Evolutionary conservation across 1,139 yeast species (phyloP).

Genomic region (Scheffersomyces lignicola): DNA sequence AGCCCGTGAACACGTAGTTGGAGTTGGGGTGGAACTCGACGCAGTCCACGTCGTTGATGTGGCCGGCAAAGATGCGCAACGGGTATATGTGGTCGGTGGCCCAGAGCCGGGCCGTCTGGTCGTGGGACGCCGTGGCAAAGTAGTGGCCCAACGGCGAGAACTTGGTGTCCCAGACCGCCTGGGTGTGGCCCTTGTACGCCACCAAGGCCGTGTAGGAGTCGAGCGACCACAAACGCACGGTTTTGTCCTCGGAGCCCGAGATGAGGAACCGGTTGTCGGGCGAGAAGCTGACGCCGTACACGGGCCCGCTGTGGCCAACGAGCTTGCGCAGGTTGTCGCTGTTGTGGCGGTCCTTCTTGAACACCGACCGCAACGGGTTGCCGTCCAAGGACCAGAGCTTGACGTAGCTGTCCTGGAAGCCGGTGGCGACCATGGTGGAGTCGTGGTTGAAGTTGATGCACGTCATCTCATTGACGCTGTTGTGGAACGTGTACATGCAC

Average conservation of each 20-base stretch:
- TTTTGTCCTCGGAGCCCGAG: conserved; percentile 87
- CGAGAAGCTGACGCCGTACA: conserved; percentile 84
- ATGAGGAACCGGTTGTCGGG: conserved; percentile 85
- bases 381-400: conserved; percentile 94
- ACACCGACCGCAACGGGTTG: conserved; percentile 66
- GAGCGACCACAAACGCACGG: conserved; percentile 90
- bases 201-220: conserved; percentile 90
- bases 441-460: conserved; percentile 85
- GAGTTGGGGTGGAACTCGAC: conserved; percentile 97
- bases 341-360: conserved; percentile 60
- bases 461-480: conserved; percentile 85
- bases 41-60: conserved; percentile 92
- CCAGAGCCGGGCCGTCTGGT: conserved; percentile 97
- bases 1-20: conserved; percentile 90
- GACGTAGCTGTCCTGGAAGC: conserved; percentile 88
- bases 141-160: conserved; percentile 96
- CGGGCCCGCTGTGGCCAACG: conserved; percentile 93
- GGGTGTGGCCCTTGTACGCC: conserved; percentile 93
- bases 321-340: conserved; percentile 58
- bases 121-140: conserved; percentile 96
- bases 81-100: conserved; percentile 98
- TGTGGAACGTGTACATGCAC: conserved; percentile 98
- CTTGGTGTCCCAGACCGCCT: conserved; percentile 96
- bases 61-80: conserved; percentile 94
- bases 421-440: conserved; percentile 85